These are phyloP conservation scores for Cryomyces minteri DNA, from an alignment of 495 filamentous ascomycete species.

Conservation along the genomic window DNA sequence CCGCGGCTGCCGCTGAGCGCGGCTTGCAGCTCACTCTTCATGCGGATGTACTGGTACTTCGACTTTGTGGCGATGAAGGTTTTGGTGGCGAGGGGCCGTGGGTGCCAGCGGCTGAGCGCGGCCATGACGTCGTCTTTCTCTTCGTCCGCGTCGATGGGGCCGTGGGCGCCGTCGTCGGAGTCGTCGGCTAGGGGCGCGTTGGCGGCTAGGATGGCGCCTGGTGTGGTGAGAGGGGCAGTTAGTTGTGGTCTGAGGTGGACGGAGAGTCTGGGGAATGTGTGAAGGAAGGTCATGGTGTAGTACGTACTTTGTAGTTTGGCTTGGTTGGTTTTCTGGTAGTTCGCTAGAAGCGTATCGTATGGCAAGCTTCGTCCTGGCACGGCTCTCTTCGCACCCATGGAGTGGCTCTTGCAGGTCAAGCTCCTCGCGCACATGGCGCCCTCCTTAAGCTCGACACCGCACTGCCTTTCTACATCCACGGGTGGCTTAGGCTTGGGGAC, in stretches of 20 bases:
- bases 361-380: slow-evolving; percentile 82
- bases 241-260: slow-evolving; percentile 3
- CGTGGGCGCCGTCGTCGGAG: slow-evolving; percentile 45
- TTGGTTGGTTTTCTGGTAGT: slow-evolving; percentile 98
- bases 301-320: slow-evolving; percentile 84
- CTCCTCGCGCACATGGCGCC: slow-evolving; percentile 81
- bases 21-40: slow-evolving; percentile 74
- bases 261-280: neutral
- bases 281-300: neutral
- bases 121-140: slow-evolving; percentile 79
- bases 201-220: slow-evolving; percentile 83
- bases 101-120: slow-evolving; percentile 54
- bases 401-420: slow-evolving; percentile 90
- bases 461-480: slow-evolving; percentile 94
- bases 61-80: slow-evolving; percentile 45
- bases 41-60: slow-evolving; percentile 65
- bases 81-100: slow-evolving; percentile 51
- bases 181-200: slow-evolving; percentile 86
- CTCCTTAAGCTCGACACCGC: slow-evolving; percentile 70
- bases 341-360: slow-evolving; percentile 83
- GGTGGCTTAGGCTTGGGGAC: slow-evolving; percentile 85
- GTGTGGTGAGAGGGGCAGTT: slow-evolving; percentile 3
- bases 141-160: slow-evolving; percentile 78
- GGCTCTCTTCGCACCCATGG: slow-evolving; percentile 85
- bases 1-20: slow-evolving; percentile 31